Evolutionary conservation across 352 stramenopile species (phyloP).

Genomic region (Phytophthora sansomeana): DNA sequence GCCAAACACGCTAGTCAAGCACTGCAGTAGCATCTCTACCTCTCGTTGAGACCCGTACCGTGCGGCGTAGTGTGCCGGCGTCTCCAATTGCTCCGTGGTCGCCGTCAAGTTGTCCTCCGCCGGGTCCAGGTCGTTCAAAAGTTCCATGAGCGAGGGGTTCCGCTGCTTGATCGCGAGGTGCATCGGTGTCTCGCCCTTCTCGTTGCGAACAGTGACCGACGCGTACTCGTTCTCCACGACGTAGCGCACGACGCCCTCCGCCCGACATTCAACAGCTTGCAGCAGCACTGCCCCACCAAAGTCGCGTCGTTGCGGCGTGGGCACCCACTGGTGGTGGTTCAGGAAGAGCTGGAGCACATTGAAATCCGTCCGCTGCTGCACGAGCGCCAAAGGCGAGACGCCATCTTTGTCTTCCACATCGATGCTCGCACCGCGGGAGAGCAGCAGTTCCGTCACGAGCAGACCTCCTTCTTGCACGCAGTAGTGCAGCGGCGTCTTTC

Average conservation of each 20-base stretch:
- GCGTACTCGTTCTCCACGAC: constrained; percentile 37
- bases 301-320: constrained; percentile 18
- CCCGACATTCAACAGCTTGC: constrained; percentile 9
- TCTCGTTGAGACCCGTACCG: constrained; percentile 13
- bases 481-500: constrained; percentile 37
- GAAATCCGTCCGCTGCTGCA: constrained; percentile 15
- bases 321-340: constrained; percentile 38
- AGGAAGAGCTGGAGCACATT: constrained; percentile 40
- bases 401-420: constrained; percentile 25
- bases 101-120: constrained; percentile 9
- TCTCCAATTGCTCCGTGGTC: constrained; percentile 4
- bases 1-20: constrained; percentile 20
- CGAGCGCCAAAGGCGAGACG: constrained; percentile 9
- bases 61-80: constrained; percentile 29
- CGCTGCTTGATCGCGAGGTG: constrained; percentile 24
- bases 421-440: constrained; percentile 27
- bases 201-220: constrained; percentile 7
- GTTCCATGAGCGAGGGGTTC: constrained; percentile 17
- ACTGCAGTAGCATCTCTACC: constrained; percentile 26
- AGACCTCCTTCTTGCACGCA: constrained; percentile 35
- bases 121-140: constrained; percentile 26
- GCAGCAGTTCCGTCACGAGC: constrained; percentile 33
- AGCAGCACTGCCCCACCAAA: constrained; percentile 25
- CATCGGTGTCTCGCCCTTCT: constrained; percentile 21
- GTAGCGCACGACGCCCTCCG: constrained; percentile 17